Evolutionary conservation across 2,329 filamentous ascomycete genomes (phyloP).

Genomic region (Nemania sp.): DNA sequence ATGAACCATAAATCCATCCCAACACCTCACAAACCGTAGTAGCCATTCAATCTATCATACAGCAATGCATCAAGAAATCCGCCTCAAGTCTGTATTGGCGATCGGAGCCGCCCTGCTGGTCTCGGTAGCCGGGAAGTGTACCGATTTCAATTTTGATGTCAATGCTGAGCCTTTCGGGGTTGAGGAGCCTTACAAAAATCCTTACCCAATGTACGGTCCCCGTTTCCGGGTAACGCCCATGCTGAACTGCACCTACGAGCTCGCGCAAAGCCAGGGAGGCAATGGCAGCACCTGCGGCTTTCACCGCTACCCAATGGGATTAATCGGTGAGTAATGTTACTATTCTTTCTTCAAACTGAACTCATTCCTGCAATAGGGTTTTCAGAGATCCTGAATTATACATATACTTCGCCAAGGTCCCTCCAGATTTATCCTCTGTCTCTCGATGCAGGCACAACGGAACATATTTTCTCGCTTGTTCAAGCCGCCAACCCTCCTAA

Average conservation of each 20-base stretch:
- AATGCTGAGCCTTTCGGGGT: conserved; percentile 6
- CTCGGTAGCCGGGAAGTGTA: conserved; percentile 17
- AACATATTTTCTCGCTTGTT: conserved; percentile 21
- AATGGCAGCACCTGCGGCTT: conserved; percentile 20
- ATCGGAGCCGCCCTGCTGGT: conserved; percentile 11
- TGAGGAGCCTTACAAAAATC: conserved; percentile 7
- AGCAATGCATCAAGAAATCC: conserved; percentile 2
- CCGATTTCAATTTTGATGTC: conserved; percentile 16
- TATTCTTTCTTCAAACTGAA: background rate
- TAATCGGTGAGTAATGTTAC: conserved; percentile 12
- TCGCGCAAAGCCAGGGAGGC: conserved; percentile 22
- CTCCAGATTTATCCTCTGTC: background rate
- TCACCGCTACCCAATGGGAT: conserved; percentile 29
- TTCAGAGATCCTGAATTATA: conserved; percentile 3
- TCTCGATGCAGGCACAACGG: background rate
- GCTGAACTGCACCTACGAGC: conserved; percentile 16
- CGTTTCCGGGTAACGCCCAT: conserved; percentile 11
- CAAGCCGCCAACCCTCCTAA: conserved; percentile 24
- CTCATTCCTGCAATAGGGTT: background rate
- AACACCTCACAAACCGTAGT: background rate
- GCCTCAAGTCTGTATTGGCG: conserved; percentile 9
- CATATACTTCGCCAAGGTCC: background rate
- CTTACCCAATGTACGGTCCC: conserved; percentile 1
- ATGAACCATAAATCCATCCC: conserved; percentile 7
- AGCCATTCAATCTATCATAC: conserved; percentile 9